These are phyloP conservation scores for Colletotrichum camelliae DNA, from an alignment of 2,329 filamentous ascomycete species.

Conservation along the genomic window DNA sequence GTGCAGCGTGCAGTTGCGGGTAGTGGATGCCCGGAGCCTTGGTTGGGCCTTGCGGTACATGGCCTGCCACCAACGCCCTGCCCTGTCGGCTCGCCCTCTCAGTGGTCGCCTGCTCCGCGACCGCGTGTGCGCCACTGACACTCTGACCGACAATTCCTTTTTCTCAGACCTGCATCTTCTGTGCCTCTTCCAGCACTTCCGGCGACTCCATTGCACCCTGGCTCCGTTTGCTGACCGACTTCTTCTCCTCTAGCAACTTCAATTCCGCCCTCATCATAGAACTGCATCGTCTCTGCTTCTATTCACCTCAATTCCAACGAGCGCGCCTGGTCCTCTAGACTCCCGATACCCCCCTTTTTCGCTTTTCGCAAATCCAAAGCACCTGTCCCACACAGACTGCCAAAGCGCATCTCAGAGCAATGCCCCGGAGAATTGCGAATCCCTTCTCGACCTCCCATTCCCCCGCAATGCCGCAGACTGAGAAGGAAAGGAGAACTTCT, in stretches of 20 bases:
- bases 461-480: conserved; percentile 51
- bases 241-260: neutral
- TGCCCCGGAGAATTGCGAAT: conserved; percentile 65
- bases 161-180: conserved; percentile 4
- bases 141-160: conserved; percentile 18
- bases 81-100: neutral
- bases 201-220: neutral
- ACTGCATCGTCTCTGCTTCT: neutral
- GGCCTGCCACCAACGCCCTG: neutral
- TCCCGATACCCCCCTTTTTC: neutral
- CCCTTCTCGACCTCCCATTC: conserved; percentile 57
- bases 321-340: neutral
- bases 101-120: conserved; percentile 13
- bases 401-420: conserved; percentile 38
- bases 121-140: conserved; percentile 20
- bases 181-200: conserved; percentile 17
- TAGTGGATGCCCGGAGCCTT: neutral
- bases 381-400: conserved; percentile 5
- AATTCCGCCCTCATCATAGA: neutral
- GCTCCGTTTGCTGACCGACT: conserved; percentile 10
- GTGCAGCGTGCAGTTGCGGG: too few species aligned
- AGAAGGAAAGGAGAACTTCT: conserved; percentile 65
- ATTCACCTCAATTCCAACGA: neutral
- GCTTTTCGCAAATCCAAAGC: neutral
- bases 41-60: neutral